Evolutionary conservation across 2,329 filamentous ascomycete genomes (phyloP).

Genomic region (Conoideocrella luteorostrata): DNA sequence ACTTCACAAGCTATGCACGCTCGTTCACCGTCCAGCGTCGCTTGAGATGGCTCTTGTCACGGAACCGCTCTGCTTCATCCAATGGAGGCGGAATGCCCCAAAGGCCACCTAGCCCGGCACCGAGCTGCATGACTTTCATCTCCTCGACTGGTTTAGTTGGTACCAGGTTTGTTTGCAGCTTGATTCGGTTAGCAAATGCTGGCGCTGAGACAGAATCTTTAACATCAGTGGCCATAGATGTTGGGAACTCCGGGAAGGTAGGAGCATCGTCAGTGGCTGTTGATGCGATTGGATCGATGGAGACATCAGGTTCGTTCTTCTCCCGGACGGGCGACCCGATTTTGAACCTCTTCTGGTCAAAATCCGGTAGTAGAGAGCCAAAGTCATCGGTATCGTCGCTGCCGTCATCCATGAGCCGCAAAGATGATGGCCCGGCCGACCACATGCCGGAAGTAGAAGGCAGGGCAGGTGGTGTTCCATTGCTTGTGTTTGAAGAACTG

Average conservation of each 20-base stretch:
- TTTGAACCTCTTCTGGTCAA: conserved; percentile 34
- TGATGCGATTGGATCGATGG: not conserved
- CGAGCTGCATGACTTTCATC: conserved; percentile 27
- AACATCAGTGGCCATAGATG: conserved; percentile 4
- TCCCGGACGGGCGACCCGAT: conserved; percentile 1
- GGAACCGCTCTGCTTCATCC: conserved; percentile 37
- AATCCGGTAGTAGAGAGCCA: conserved; percentile 45
- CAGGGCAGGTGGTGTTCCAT: conserved; percentile 14
- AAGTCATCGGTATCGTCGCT: conserved; percentile 44
- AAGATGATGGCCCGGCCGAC: conserved; percentile 30
- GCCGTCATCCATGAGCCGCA: conserved; percentile 38
- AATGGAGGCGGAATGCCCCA: conserved; percentile 39
- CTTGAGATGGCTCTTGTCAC: conserved; percentile 42
- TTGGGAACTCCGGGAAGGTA: conserved; percentile 1
- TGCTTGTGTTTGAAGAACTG: conserved; percentile 14
- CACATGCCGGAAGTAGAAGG: conserved; percentile 24
- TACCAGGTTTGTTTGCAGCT: conserved; percentile 25
- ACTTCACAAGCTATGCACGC: conserved; percentile 25
- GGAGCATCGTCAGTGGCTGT: conserved; percentile 10
- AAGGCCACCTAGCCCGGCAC: conserved; percentile 33
- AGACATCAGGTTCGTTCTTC: not conserved
- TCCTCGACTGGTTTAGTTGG: conserved; percentile 25
- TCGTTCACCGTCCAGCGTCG: conserved; percentile 52
- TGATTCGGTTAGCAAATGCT: conserved; percentile 29
- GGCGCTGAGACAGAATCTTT: conserved; percentile 18